Percentiles rank a stretch among this genome's conserved stretches.
phyloP scores from a whole-genome alignment of 495 filamentous ascomycete genomes.

The Parmelia sp. region DNA sequence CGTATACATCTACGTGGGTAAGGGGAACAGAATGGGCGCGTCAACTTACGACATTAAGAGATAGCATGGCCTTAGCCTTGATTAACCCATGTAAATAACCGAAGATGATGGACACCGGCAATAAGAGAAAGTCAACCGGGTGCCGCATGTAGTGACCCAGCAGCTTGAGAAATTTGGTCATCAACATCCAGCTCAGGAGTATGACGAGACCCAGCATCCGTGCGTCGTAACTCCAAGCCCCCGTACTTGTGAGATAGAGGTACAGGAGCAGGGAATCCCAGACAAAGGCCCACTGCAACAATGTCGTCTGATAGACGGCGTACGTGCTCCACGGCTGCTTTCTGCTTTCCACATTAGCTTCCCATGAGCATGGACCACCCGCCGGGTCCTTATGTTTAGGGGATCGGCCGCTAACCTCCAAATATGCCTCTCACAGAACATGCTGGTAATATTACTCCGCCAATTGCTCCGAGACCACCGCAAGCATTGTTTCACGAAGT shows the following conservation, averaged over 20 bases:
- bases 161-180: constrained; percentile 72
- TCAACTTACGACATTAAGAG: constrained; percentile 59
- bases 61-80: constrained; percentile 68
- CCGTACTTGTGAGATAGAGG: constrained; percentile 43
- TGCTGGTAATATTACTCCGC: constrained; percentile 73
- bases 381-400: background rate
- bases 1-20: background rate
- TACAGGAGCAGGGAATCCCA: constrained; percentile 58
- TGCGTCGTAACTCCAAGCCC: constrained; percentile 38
- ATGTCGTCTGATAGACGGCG: constrained; percentile 66
- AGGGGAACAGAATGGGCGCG: background rate
- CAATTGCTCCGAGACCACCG: constrained; percentile 79
- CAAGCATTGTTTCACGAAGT: constrained; percentile 71
- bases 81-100: constrained; percentile 72
- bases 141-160: constrained; percentile 66
- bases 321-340: constrained; percentile 71
- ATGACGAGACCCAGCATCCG: constrained; percentile 42
- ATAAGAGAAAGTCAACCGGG: constrained; percentile 58
- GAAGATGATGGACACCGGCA: constrained; percentile 70
- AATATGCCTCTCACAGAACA: constrained; percentile 62
- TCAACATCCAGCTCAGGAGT: constrained; percentile 56
- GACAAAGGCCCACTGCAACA: constrained; percentile 62
- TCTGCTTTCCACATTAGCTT: constrained; percentile 41
- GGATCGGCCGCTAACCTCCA: constrained; percentile 48
- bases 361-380: background rate